These are phyloP conservation scores for Halenospora varia DNA, from an alignment of 495 filamentous ascomycete genomes.

Conservation along the genomic window DNA sequence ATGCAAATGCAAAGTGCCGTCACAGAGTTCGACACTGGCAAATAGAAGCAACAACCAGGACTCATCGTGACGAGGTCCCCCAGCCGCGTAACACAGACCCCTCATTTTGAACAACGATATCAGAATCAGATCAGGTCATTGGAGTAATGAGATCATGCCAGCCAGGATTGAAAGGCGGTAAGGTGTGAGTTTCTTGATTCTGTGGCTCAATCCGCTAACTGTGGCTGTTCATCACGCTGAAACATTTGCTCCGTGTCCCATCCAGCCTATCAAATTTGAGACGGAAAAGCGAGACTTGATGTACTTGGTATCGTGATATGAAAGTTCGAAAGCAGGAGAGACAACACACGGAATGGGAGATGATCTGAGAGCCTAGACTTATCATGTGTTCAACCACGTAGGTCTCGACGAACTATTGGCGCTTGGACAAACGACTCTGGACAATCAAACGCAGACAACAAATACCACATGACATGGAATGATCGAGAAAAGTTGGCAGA, in stretches of 20 bases:
- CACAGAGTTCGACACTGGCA: too few species aligned
- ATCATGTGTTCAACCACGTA: background rate
- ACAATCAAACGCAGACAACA: too few species aligned
- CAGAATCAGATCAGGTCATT: background rate
- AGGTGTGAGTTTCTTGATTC: conserved; percentile 8
- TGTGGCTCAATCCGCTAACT: conserved; percentile 8
- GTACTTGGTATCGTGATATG: background rate
- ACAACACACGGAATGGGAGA: background rate
- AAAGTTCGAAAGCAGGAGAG: background rate
- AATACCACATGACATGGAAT: too few species aligned
- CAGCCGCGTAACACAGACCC: too few species aligned
- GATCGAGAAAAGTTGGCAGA: too few species aligned
- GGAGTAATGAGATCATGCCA: conserved; percentile 9
- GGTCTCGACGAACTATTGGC: too few species aligned
- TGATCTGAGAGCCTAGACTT: background rate
- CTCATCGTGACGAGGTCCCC: too few species aligned
- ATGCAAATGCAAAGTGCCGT: background rate
- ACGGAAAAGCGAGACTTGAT: background rate
- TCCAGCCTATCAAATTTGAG: conserved; percentile 1
- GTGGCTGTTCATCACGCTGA: conserved; percentile 13
- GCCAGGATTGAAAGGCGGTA: background rate
- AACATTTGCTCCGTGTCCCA: conserved; percentile 1
- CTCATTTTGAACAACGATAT: background rate
- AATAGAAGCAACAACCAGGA: too few species aligned
- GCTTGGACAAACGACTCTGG: too few species aligned